Evolutionary conservation across 257 asterid species (phyloP), one percentile per base, ranked within the genome.

Genomic region (Solanum arcanum): DNA sequence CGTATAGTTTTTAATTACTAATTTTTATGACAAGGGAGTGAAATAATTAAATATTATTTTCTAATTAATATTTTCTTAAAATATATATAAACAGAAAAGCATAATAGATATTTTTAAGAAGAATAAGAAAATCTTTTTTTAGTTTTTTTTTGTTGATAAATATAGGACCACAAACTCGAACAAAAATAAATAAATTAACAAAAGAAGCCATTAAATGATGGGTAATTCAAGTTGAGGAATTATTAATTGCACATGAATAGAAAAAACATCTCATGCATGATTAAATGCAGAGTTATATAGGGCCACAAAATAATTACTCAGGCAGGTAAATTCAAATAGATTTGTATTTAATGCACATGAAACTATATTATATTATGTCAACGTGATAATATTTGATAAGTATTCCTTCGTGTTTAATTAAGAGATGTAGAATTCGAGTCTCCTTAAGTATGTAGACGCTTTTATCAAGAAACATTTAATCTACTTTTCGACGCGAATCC

Each of bases 291-390:
- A 39, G 52, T 20, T n/a, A 76, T 41, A 29, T 80, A 29, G 62
- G 69, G 27, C 85, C 69, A 31, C 69, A 11, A 29, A 80, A 80
- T 80, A 47, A 73, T 73, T 73, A 80, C 29, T 47, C 42, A 27
- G 44, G 85, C 29, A 80, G 68, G 68, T 80, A 47, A 47, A 6
- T 47, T 23, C 59, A 49, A 35, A 86, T 72, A 9, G 29, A 56
- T 86, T 39, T 29, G 73, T 46, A 39, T 75, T 86, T 41, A 86
- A 60, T 86, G 80, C 69, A 42, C n/a, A 77, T 27, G 59, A 75
- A 76, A 64, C 25, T 44, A 42, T 25, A 70, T 86, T 41, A 41
- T 41, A 41, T 35, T 35, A 35, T 5, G 39, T 35, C 39, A 35
- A 5, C 1, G 1, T 35, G 39, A 35, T 35, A 35, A 35, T 35